Base-by-base conservation (phyloP, 2,329 filamentous ascomycete genomes). In the Trichophyton simii region DNA sequence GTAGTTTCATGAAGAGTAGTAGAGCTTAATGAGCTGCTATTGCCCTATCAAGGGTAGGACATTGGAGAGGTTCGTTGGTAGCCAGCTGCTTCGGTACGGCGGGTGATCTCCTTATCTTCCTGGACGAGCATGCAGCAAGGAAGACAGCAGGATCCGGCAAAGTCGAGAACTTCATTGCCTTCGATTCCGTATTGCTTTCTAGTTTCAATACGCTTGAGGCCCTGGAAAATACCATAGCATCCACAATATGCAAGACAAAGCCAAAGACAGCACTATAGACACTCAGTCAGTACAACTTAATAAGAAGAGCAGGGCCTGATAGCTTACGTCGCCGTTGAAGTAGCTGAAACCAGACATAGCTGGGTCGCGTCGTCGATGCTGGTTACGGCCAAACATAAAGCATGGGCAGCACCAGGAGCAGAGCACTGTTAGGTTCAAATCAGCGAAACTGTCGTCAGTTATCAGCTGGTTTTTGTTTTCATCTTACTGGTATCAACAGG, bases 121-220 rank as follows among this genome's bases (percentile, higher is more conserved):
- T 85, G 83, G 64, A 83, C 76, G 62, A 83, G 70, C 4, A 76
- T 75, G 67, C 82, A 85, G 76, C 81, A 83, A 41, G 74, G 69
- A 69, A 82, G 85, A 73, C 78, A 84, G 70, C 73, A 83, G 13
- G 77, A 72, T n/a, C 72, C 69, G 66, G 78, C 79, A 72, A 77
- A 85, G 68, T 85, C 82, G 38, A 70, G 70, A 62, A 69, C 70
- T 42, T 74, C 75, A 57, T 72, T 75, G 41, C 82, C 82, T 54
- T 79, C 70, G 67, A 85, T 83, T 65, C 75, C 76, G 71, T 80
- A 83, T 46, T 73, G 75, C 60, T 80, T 72, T 57, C 82, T 79
- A 65, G 84, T 79, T 66, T 82, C 77, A 61, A 68, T 68, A 57
- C 83, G 80, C 71, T 83, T 81, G 64, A 81, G 72, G 74, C 80